Percentiles rank a stretch among this genome's conserved stretches.
Conservation (phyloP, 176 grass and related monocot genomes). For the Dactylis glomerata region DNA sequence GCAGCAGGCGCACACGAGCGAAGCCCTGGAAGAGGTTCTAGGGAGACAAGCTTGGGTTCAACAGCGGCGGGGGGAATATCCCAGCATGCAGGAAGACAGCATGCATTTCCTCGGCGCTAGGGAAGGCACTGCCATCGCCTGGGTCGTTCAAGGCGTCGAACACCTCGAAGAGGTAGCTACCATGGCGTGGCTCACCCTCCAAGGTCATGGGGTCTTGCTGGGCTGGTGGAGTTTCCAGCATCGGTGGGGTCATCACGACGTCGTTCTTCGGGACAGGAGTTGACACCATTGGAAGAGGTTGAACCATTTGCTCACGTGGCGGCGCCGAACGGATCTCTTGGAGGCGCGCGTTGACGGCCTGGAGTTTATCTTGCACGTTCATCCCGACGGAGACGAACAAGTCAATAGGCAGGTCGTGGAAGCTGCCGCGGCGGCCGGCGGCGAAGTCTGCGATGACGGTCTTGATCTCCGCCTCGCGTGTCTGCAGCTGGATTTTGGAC, state of each 20-base stretch:
- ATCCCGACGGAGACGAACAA: not conserved
- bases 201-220: not conserved
- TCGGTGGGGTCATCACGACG: not conserved
- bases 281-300: not conserved
- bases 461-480: not conserved
- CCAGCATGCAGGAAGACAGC: not conserved
- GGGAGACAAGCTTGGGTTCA: not conserved
- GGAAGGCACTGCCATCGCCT: not conserved
- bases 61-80: not conserved
- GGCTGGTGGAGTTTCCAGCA: not conserved
- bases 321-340: not conserved
- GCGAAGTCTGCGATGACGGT: conserved; percentile 18
- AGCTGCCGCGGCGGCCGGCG: not conserved
- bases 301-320: no score
- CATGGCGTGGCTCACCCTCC: not conserved
- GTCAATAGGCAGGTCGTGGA: not conserved
- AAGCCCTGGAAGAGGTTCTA: not conserved
- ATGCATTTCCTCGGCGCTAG: not conserved
- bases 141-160: no score
- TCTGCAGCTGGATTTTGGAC: not conserved
- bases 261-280: not conserved
- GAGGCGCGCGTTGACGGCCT: not conserved
- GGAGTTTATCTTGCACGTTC: not conserved
- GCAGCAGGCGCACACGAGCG: not conserved
- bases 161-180: no score